Base-by-base conservation (phyloP, 179 eudicot species). In the Drosera spatulata region DNA sequence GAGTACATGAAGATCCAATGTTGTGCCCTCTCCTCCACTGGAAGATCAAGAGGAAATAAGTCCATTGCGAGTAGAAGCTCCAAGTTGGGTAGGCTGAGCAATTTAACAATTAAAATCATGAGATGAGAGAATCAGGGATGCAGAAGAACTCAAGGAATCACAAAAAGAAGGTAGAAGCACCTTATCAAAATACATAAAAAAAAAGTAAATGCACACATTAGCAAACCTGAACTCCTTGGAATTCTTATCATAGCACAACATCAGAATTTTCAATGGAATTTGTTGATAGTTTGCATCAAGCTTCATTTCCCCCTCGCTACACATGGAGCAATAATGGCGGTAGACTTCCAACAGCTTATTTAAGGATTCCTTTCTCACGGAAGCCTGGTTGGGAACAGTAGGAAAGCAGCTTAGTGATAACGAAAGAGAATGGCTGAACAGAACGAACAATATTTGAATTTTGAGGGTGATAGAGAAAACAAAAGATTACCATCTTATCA, bases 1-100 rank as follows among this genome's bases (percentile, higher is more conserved):
- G 95, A 86, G 73, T 85, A 85, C 55, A 85, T 48, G 64, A 65
- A 74, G 57, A 86, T 76, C 99, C 99, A 94, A 62, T 90, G 99
- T 52, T 65, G 72, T 64, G 77, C 83, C 61, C 74, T 78, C 41
- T 90, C 97, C 64, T 89, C 80, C 48, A 77, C 63, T 15, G 95
- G 67, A 79, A 94, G 96, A 69, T 82, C 81, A 62, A 65, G 67
- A 58, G 97, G 99, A 68, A 94, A 90, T 61, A 90, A 53, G 61
- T 81, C 88, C 50, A 65, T 76, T 22, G 80, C 87, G 41, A 94
- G 78, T 76, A 86, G 70, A 71, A 81, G 80, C 72, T 90, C 97
- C 87, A 90, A 77, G 57, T 61, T 69, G 65, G 80, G 94, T 60
- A 85, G 87, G 77, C 99, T 93, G 82, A 59, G 14, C 70, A 51